phyloP scores from a whole-genome alignment of 306 rosid species.

The Sechiopsis laciniata region DNA sequence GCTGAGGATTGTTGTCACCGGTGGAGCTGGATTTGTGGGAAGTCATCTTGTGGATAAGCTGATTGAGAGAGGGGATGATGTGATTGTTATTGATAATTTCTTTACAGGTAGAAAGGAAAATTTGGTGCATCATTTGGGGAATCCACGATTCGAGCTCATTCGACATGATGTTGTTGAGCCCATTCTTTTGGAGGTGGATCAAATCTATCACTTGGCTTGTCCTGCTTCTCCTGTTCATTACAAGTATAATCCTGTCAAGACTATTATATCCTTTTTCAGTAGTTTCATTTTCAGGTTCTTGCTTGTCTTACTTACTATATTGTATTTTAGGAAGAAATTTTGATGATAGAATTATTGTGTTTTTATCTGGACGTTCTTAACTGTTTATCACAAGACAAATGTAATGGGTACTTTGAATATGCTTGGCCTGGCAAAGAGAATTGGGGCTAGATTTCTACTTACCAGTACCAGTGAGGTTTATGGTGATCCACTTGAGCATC shows the following conservation, averaged over 20 bases:
- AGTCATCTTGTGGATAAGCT: slow-evolving; percentile 80
- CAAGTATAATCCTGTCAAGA: slow-evolving; percentile 95
- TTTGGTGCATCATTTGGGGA: slow-evolving; percentile 83
- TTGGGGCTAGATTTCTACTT: slow-evolving; percentile 87
- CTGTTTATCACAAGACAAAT: slow-evolving; percentile 78
- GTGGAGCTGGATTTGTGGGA: slow-evolving; percentile 92
- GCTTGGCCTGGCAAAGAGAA: slow-evolving; percentile 93
- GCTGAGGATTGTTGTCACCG: slow-evolving; percentile 80
- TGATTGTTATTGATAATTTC: slow-evolving; percentile 88
- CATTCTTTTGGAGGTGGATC: slow-evolving; percentile 79
- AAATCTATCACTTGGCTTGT: slow-evolving; percentile 95
- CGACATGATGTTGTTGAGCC: slow-evolving; percentile 99
- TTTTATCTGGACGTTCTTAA: slow-evolving; percentile 41
- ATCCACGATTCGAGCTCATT: slow-evolving; percentile 82
- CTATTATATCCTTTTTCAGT: slow-evolving; percentile 72
- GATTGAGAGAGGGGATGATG: slow-evolving; percentile 84
- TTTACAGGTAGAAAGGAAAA: slow-evolving; percentile 88
- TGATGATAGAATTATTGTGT: neutral
- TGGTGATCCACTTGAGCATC: slow-evolving; percentile 96
- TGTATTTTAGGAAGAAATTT: neutral
- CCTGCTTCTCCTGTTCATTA: slow-evolving; percentile 95
- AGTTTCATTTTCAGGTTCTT: slow-evolving; percentile 4
- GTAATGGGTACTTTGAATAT: slow-evolving; percentile 97
- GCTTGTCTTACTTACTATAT: neutral
- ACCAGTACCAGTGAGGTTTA: slow-evolving; percentile 97